Conservation (phyloP, 495 filamentous ascomycete species). For the Pseudotulostoma volvatum region DNA sequence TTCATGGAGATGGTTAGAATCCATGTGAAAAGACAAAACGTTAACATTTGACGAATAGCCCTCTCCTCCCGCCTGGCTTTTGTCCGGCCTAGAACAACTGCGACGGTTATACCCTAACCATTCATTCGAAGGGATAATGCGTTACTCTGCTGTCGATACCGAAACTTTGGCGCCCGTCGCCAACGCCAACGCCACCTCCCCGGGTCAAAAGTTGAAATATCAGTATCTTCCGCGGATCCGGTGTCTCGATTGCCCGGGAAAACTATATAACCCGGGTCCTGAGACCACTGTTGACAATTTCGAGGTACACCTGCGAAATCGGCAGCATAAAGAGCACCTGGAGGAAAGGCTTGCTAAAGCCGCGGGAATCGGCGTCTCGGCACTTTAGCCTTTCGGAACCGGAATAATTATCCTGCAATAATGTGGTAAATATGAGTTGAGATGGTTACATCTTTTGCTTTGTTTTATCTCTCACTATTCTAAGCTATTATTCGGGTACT, state of each 20-base stretch:
- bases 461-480: too few relatives aligned
- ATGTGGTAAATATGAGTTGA: too few relatives aligned
- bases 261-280: slow-evolving; percentile 78
- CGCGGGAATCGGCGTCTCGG: slow-evolving; percentile 1
- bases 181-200: slow-evolving; percentile 31
- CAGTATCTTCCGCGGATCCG: slow-evolving; percentile 72
- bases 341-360: slow-evolving; percentile 31
- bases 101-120: slow-evolving; percentile 53
- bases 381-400: too few relatives aligned
- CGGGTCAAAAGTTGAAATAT: slow-evolving; percentile 40
- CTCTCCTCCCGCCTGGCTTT: slow-evolving; percentile 69
- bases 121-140: slow-evolving; percentile 74
- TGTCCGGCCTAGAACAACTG: slow-evolving; percentile 43
- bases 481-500: too few relatives aligned
- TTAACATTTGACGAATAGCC: slow-evolving; percentile 34
- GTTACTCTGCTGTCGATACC: slow-evolving; percentile 58
- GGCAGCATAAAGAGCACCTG: slow-evolving; percentile 59
- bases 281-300: slow-evolving; percentile 76
- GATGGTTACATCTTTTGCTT: too few relatives aligned
- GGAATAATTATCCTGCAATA: too few relatives aligned
- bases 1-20: too few relatives aligned
- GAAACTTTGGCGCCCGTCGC: slow-evolving; percentile 40
- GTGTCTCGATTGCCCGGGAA: slow-evolving; percentile 83
- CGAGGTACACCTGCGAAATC: slow-evolving; percentile 73
- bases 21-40: too few relatives aligned